Evolutionary conservation across 192 early-diverging fungal genomes (phyloP).

Genomic region (Linnemannia schmuckeri): DNA sequence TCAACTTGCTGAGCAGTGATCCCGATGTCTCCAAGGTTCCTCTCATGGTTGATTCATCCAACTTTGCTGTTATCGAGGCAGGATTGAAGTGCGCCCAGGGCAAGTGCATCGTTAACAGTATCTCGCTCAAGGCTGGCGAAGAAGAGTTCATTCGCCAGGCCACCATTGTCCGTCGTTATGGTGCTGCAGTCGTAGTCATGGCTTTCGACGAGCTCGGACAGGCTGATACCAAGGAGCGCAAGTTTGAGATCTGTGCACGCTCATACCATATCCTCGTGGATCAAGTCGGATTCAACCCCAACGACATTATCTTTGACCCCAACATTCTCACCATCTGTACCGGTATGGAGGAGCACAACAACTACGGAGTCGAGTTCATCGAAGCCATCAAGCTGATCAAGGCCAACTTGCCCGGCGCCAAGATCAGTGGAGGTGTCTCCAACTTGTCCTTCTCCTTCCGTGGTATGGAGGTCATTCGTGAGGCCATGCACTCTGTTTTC

Average conservation of each 20-base stretch:
- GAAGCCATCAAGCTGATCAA: slow-evolving; percentile 83
- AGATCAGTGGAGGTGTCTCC: slow-evolving; percentile 96
- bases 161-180: slow-evolving; percentile 87
- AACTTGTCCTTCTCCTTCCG: slow-evolving; percentile 98
- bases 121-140: slow-evolving; percentile 95
- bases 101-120: slow-evolving; percentile 98
- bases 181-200: slow-evolving; percentile 97
- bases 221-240: slow-evolving; percentile 86
- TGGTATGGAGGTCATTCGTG: slow-evolving; percentile 91
- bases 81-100: slow-evolving; percentile 97
- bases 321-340: slow-evolving; percentile 98
- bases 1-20: slow-evolving; percentile 95
- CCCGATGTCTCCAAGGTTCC: slow-evolving; percentile 88
- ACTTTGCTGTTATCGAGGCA: slow-evolving; percentile 96
- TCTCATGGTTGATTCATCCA: slow-evolving; percentile 97
- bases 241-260: slow-evolving; percentile 91
- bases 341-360: slow-evolving; percentile 98
- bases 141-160: slow-evolving; percentile 94
- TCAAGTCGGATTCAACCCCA: slow-evolving; percentile 85
- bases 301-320: slow-evolving; percentile 90
- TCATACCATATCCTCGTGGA: slow-evolving; percentile 92
- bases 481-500: slow-evolving; percentile 98
- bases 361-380: slow-evolving; percentile 96
- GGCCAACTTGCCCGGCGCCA: slow-evolving; percentile 85
- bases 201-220: slow-evolving; percentile 97